Percentiles rank a stretch among this genome's conserved stretches.
Conservation (phyloP, 2,329 filamentous ascomycete species). For the Herpomyces periplanetae region DNA sequence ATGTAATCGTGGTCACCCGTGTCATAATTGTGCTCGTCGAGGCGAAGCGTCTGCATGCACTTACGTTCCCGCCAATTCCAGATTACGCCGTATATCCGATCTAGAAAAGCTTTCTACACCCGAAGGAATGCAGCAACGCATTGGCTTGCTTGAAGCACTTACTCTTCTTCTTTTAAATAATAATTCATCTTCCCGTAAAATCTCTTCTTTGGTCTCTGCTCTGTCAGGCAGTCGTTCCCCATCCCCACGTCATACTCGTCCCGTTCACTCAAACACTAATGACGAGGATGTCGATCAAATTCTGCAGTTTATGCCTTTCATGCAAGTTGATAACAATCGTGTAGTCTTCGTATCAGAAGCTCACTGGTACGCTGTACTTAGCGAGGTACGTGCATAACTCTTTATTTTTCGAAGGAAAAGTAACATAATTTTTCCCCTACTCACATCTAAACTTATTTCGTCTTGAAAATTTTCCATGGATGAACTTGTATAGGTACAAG, state of each 20-base stretch:
- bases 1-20: constrained; percentile 65
- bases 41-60: constrained; percentile 42
- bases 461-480: too few species aligned
- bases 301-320: constrained; percentile 12
- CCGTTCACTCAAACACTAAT: too few species aligned
- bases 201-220: constrained; percentile 15
- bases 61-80: constrained; percentile 32
- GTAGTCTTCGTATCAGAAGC: constrained; percentile 12
- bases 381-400: constrained; percentile 8
- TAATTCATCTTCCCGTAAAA: constrained; percentile 20
- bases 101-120: constrained; percentile 21
- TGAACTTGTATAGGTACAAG: too few species aligned
- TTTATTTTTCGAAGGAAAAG: background rate
- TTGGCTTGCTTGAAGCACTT: constrained; percentile 65
- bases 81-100: constrained; percentile 17
- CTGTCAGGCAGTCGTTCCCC: constrained; percentile 5
- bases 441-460: too few species aligned
- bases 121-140: constrained; percentile 94
- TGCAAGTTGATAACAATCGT: constrained; percentile 13
- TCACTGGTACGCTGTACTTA: constrained; percentile 14
- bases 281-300: constrained; percentile 20
- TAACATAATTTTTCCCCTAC: too few species aligned
- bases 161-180: constrained; percentile 82
- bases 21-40: constrained; percentile 73
- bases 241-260: too few species aligned